Evolutionary conservation across 176 grass and related monocot genomes (phyloP), one percentile per base, ranked within the genome.

Genomic region (Zoysia pacifica): DNA sequence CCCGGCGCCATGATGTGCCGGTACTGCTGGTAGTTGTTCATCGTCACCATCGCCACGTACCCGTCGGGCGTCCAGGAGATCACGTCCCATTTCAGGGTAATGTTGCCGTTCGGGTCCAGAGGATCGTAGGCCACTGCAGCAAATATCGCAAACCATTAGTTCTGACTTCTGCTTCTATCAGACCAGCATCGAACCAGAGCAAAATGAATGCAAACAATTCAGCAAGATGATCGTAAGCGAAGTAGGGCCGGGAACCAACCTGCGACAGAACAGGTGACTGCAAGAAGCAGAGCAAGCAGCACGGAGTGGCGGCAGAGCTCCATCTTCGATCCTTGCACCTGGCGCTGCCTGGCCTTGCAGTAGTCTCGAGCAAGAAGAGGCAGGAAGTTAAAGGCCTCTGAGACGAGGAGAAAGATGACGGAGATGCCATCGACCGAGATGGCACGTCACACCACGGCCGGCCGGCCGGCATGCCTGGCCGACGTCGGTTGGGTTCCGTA

Each of bases 11-110:
- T 82, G 70, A 99, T 99, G 14, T 95, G 92, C 10, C 96, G 88
- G 72, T 95, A 99, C 90, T 82, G 78, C 75, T 95, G 92, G 81
- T 93, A 99, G 80, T 99, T 99, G 90, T 87, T 94, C 84, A 99
- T 95, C 55, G 79, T 80, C 58, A 98, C 96, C 81, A 91, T 68
- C 12, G 88, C 96, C 40, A 95, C 96, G 84, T 99, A 99, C n/a
- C 96, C 92, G 86, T 99, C 96, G 3, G 96, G 72, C 7, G 91
- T 99, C 96, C 96, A 99, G 2, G 90, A 93, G 11, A 91, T 79
- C 11, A 99, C 82, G 67, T 99, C 96, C 96, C 96, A 95, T 83
- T 99, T 95, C 5, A 99, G 78, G 0, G 90, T 95, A 58, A 99
- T 99, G 85, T 99, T 99, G 67, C 96, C 96, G 1, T 45, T 86